Percentiles rank a stretch among this genome's conserved stretches.
phyloP scores from a whole-genome alignment of 495 filamentous ascomycete species.

The Podospora bellae-mahoneyi region DNA sequence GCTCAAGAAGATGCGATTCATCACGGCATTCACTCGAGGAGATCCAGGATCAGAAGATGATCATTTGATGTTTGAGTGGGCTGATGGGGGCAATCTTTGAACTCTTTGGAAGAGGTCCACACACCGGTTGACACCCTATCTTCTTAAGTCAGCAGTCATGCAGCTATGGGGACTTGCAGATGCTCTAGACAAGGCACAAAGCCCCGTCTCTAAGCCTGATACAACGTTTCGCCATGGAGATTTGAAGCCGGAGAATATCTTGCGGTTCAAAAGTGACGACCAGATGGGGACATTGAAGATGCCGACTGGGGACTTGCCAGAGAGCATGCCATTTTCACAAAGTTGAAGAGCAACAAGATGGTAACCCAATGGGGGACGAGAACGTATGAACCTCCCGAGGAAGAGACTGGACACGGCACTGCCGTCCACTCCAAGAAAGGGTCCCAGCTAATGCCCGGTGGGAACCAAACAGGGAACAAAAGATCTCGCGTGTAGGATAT shows the following conservation, averaged over 20 bases:
- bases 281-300: conserved; percentile 25
- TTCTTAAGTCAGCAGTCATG: not conserved
- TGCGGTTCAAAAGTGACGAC: conserved; percentile 12
- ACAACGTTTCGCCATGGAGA: conserved; percentile 20
- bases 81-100: conserved; percentile 8
- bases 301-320: conserved; percentile 30
- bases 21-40: conserved; percentile 6
- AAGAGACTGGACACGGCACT: conserved; percentile 5
- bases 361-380: conserved; percentile 17
- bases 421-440: not conserved
- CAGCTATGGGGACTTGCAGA: not conserved
- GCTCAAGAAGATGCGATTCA: conserved; percentile 11
- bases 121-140: not conserved
- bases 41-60: not conserved
- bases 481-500: conserved; percentile 35
- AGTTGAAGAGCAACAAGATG: conserved; percentile 14
- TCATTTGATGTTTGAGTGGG: conserved; percentile 15
- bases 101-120: conserved; percentile 2
- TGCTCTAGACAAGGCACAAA: conserved; percentile 1
- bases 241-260: conserved; percentile 26
- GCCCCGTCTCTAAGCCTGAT: not conserved
- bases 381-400: conserved; percentile 30
- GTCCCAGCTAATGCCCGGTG: not conserved
- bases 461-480: not conserved
- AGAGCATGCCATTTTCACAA: conserved; percentile 10